Percentiles rank a stretch among this genome's conserved stretches.
Conservation (phyloP, 148 eudicot genomes). For the Rhododendron kiyosumense region DNA sequence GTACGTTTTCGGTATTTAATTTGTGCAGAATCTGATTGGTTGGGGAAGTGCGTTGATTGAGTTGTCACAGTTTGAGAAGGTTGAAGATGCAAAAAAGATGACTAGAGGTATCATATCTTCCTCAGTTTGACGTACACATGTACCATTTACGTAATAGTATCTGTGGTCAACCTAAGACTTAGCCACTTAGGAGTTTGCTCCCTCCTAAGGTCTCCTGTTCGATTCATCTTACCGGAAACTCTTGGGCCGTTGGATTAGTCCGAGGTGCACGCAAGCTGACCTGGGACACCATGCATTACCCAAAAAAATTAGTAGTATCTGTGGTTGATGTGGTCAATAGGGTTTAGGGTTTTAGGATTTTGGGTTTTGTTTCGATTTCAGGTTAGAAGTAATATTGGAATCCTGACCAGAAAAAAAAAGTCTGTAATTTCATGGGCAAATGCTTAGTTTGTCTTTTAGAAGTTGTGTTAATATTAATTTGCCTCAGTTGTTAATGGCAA, state of each 20-base stretch:
- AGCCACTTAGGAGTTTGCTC: not conserved
- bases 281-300: not conserved
- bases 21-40: constrained; percentile 48
- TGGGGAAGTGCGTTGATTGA: constrained; percentile 71
- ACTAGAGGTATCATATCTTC: constrained; percentile 28
- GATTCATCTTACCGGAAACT: too few relatives aligned
- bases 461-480: not conserved
- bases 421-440: not conserved
- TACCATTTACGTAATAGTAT: not conserved
- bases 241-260: not conserved
- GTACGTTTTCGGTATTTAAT: not conserved
- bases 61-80: constrained; percentile 41
- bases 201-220: too few relatives aligned
- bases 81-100: constrained; percentile 46
- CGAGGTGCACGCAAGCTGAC: not conserved
- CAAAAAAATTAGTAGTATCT: not conserved
- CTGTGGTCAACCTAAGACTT: not conserved
- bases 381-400: not conserved
- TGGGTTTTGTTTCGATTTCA: not conserved
- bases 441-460: not conserved
- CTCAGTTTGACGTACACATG: not conserved
- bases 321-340: not conserved
- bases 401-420: not conserved
- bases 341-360: not conserved
- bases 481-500: too few relatives aligned